Evolutionary conservation across 345 rosid genomes (phyloP).

Genomic region (Gynandropsis gynandra): DNA sequence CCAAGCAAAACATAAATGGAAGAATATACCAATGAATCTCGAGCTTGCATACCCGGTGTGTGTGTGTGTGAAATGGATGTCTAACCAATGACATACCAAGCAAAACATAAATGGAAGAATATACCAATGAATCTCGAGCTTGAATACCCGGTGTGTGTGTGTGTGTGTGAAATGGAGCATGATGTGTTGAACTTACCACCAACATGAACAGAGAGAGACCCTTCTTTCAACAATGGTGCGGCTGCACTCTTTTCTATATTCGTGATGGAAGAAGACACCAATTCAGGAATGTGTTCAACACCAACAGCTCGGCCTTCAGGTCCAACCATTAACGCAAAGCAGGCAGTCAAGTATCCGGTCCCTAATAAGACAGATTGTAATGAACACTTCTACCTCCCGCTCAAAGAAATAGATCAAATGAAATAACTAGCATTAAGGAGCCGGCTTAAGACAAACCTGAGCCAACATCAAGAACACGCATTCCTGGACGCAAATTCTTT

Average conservation of each 20-base stretch:
- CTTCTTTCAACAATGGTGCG: conserved; percentile 56
- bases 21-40: too few relatives aligned
- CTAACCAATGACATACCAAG: too few relatives aligned
- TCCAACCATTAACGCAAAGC: conserved; percentile 94
- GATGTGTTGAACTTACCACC: conserved; percentile 60
- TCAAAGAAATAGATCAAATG: background rate
- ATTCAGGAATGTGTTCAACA: too few relatives aligned
- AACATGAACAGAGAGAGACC: conserved; percentile 64
- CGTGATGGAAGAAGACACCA: conserved; percentile 55
- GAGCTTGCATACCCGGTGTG: too few relatives aligned
- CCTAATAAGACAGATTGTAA: conserved; percentile 11
- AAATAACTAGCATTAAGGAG: background rate
- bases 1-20: background rate
- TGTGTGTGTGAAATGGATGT: too few relatives aligned
- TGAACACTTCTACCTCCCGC: background rate
- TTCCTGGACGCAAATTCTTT: conserved; percentile 75
- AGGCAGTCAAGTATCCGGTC: conserved; percentile 75
- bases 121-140: too few relatives aligned
- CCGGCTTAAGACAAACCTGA: conserved; percentile 50
- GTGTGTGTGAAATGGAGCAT: too few relatives aligned
- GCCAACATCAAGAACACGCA: conserved; percentile 92
- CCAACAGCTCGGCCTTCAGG: conserved; percentile 73
- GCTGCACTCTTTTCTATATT: conserved; percentile 69
- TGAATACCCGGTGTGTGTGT: too few relatives aligned
- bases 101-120: too few relatives aligned